phyloP scores from a whole-genome alignment of 1,284 basidiomycete species.

The Trichosporon sp. region DNA sequence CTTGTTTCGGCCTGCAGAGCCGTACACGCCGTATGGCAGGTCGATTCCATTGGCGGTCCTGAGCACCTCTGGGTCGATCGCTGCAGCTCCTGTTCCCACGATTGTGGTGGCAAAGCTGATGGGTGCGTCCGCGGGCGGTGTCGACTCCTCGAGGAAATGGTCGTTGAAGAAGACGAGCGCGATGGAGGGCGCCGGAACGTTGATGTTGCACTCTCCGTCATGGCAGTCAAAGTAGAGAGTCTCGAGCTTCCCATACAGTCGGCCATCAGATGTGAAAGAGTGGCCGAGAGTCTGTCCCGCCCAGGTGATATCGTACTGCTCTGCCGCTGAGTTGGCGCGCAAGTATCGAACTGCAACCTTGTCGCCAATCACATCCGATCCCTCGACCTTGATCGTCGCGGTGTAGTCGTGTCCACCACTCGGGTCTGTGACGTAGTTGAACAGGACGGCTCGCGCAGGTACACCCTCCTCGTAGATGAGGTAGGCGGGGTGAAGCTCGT shows the following conservation, averaged over 20 bases:
- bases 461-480: slow-evolving; percentile 56
- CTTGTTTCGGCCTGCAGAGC: background rate
- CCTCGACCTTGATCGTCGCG: slow-evolving; percentile 29
- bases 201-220: slow-evolving; percentile 56
- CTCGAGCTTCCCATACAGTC: slow-evolving; percentile 53
- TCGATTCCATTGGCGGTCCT: slow-evolving; percentile 44
- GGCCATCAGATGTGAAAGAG: slow-evolving; percentile 61
- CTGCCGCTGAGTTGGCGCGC: slow-evolving; percentile 51
- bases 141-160: slow-evolving; percentile 48
- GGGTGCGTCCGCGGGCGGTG: slow-evolving; percentile 41
- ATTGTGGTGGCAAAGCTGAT: slow-evolving; percentile 56
- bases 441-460: slow-evolving; percentile 57
- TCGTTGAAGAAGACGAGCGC: slow-evolving; percentile 66
- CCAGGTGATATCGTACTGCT: slow-evolving; percentile 69
- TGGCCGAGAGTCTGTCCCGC: slow-evolving; percentile 63
- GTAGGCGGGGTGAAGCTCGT: slow-evolving; percentile 63
- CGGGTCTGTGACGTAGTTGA: slow-evolving; percentile 57
- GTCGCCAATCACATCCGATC: slow-evolving; percentile 4
- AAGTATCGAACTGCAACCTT: slow-evolving; percentile 45
- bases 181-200: slow-evolving; percentile 63
- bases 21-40: slow-evolving; percentile 4
- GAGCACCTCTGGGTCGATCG: slow-evolving; percentile 38
- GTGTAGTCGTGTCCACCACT: slow-evolving; percentile 49
- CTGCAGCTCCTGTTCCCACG: slow-evolving; percentile 36
- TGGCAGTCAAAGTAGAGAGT: slow-evolving; percentile 57